A percentile compares a stretch with the other conserved stretches of the same genome.
Evolutionary conservation across 805 yeast genomes (phyloP).

Genomic region (Lipomyces mesembrius): DNA sequence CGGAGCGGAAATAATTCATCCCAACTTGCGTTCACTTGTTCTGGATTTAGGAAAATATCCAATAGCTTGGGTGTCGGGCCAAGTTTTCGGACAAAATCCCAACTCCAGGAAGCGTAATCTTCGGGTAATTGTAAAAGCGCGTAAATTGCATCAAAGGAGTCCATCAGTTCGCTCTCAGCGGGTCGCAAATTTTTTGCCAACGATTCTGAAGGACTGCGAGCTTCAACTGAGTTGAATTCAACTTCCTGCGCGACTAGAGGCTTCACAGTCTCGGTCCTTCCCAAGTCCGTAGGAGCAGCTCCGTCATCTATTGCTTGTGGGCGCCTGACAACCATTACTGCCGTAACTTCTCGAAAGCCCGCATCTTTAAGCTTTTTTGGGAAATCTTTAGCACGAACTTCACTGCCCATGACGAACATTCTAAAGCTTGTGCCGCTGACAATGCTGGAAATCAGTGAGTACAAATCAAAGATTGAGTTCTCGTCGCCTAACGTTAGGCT

Average conservation of each 20-base stretch:
- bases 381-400: constrained; percentile 11
- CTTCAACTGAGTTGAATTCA: neutral
- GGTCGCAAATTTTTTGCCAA: constrained; percentile 6
- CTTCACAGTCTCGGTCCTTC: neutral
- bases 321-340: constrained; percentile 22
- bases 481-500: constrained; percentile 13
- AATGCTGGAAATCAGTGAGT: constrained; percentile 4
- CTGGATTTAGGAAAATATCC: constrained; percentile 15
- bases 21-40: constrained; percentile 11
- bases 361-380: constrained; percentile 14
- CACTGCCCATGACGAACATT: constrained; percentile 27
- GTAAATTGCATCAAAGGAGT: constrained; percentile 14
- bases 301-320: neutral
- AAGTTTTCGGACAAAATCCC: constrained; percentile 13
- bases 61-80: constrained; percentile 16
- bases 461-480: constrained; percentile 14
- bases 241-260: neutral
- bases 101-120: constrained; percentile 16
- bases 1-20: constrained; percentile 17
- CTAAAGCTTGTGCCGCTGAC: constrained; percentile 16
- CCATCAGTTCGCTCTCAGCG: constrained; percentile 17
- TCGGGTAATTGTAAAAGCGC: constrained; percentile 21
- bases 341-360: constrained; percentile 28
- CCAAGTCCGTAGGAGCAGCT: neutral
- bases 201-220: neutral